phyloP scores from a whole-genome alignment of 768 basidiomycete species.

The Leucosporidium yakuticum region DNA sequence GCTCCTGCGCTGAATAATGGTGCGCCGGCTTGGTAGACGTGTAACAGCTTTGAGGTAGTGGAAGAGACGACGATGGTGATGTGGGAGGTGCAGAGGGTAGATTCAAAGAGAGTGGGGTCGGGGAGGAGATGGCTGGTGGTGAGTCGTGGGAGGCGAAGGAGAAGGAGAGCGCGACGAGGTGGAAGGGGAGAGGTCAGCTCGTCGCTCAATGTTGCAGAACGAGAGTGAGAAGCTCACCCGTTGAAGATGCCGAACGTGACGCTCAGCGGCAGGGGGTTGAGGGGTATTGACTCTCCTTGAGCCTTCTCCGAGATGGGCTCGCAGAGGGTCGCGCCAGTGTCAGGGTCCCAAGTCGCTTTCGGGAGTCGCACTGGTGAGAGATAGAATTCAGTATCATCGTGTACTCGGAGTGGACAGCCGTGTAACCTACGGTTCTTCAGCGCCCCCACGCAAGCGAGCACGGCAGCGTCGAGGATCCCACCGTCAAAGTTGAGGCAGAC shows the following conservation, averaged over 20 bases:
- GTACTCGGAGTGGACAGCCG: conserved; percentile 57
- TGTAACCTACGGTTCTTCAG: conserved; percentile 54
- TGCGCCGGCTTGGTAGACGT: conserved; percentile 41
- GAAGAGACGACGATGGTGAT: conserved; percentile 56
- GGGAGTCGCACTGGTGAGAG: conserved; percentile 38
- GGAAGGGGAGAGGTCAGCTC: no score
- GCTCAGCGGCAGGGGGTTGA: conserved; percentile 50
- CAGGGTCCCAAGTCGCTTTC: conserved; percentile 15
- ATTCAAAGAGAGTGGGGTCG: conserved; percentile 87
- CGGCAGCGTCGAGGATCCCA: conserved; percentile 83
- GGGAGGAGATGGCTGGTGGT: conserved; percentile 54
- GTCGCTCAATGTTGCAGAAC: no score
- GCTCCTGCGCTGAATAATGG: conserved; percentile 13
- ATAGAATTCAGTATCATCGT: conserved; percentile 58
- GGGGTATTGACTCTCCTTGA: conserved; percentile 50
- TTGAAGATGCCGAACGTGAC: conserved; percentile 75
- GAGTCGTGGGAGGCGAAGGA: no score
- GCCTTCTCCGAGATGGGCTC: conserved; percentile 6
- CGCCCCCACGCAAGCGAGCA: conserved; percentile 81
- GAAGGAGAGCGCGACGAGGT: no score
- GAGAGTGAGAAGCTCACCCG: conserved; percentile 55
- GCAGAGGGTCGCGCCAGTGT: conserved; percentile 12
- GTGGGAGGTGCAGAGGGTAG: conserved; percentile 69
- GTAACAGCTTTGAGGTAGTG: conserved; percentile 52
- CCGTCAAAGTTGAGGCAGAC: conserved; percentile 98